phyloP scores from a whole-genome alignment of 345 rosid genomes.

The Geranium rotundifolium region DNA sequence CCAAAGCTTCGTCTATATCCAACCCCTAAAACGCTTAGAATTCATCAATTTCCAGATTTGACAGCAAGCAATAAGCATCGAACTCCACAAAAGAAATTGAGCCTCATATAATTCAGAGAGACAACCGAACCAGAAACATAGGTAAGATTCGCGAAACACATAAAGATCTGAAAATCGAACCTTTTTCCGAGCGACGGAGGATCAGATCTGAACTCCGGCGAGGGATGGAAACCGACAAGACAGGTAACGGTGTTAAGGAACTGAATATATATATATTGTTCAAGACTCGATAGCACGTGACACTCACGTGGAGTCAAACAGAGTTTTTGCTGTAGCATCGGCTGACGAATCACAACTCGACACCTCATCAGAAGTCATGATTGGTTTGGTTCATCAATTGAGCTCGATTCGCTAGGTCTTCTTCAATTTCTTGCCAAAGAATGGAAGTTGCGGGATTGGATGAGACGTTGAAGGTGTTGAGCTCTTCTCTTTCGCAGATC shows the following conservation, averaged over 20 bases:
- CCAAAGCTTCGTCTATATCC: not conserved
- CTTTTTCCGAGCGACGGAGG: not conserved
- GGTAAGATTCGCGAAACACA: not conserved
- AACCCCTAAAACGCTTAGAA: not conserved
- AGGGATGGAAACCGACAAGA: not conserved
- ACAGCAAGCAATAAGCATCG: not conserved
- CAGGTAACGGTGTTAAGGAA: not conserved
- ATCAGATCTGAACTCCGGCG: not conserved
- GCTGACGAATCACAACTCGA: too few relatives aligned
- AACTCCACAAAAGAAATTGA: not conserved
- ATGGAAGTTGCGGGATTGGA: slow-evolving; percentile 33
- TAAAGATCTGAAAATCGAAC: slow-evolving; percentile 5
- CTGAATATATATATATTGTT: not conserved
- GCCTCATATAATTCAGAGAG: not conserved
- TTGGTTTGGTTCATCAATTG: too few relatives aligned
- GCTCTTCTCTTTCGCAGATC: slow-evolving; percentile 35
- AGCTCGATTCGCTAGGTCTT: too few relatives aligned
- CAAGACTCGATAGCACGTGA: too few relatives aligned
- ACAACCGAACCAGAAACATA: not conserved
- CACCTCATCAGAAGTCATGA: too few relatives aligned
- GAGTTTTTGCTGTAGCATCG: too few relatives aligned
- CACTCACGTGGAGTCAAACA: too few relatives aligned
- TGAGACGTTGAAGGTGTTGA: slow-evolving; percentile 37
- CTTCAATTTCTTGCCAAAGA: too few relatives aligned
- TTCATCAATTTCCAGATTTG: not conserved